A percentile compares a stretch with the other conserved stretches of the same genome.
Conservation (phyloP, 441 rosid species). For the Metrosideros polymorpha region DNA sequence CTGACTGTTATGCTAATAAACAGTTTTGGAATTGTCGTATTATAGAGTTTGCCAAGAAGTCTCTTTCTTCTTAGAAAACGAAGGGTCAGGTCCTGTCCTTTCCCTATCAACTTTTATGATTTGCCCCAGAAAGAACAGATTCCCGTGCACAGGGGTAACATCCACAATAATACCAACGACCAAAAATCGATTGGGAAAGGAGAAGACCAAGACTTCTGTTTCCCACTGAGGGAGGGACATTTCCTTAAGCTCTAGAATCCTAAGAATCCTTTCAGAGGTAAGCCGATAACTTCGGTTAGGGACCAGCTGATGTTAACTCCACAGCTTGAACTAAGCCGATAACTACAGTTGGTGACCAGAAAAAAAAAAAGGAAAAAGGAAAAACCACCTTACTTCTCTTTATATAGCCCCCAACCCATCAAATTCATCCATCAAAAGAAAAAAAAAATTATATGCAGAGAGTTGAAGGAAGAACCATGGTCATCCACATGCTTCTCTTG, state of each 20-base stretch:
- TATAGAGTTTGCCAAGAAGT: no score
- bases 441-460: background rate
- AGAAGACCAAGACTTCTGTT: background rate
- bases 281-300: no score
- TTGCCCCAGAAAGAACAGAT: background rate
- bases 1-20: no score
- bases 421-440: no score
- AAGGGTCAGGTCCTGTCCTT: background rate
- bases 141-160: no score
- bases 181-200: background rate
- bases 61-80: no score
- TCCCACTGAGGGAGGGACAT: background rate
- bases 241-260: background rate
- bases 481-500: background rate
- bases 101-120: no score
- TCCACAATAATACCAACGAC: no score
- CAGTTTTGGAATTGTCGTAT: background rate
- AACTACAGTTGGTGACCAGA: background rate
- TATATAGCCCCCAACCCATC: no score
- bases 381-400: background rate
- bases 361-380: accelerated
- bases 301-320: background rate
- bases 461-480: background rate
- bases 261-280: background rate
- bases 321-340: background rate